phyloP scores from a whole-genome alignment of 352 stramenopile genomes.

The Globisporangium cylindrosporum region DNA sequence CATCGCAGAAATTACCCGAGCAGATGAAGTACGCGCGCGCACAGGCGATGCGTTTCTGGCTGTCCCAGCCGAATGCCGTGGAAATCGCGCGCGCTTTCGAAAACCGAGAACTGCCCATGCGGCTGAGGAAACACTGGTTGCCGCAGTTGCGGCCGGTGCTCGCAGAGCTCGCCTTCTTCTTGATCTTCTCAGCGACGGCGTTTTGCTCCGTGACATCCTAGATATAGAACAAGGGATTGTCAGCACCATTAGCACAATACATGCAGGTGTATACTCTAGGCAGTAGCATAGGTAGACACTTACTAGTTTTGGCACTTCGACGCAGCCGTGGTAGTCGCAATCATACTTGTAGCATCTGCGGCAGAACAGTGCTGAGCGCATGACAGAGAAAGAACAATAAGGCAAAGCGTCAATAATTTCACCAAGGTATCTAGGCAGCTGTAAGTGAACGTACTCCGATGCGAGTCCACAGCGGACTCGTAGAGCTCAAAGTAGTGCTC shows the following conservation, averaged over 20 bases:
- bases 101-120: constrained; percentile 37
- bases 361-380: constrained; percentile 64
- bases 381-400: not conserved
- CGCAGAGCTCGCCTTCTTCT: constrained; percentile 36
- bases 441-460: constrained; percentile 45
- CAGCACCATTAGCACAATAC: not conserved
- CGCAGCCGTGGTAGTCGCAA: constrained; percentile 77
- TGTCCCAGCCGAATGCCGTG: constrained; percentile 49
- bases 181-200: constrained; percentile 38
- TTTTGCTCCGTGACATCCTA: constrained; percentile 68
- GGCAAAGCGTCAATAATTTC: not conserved
- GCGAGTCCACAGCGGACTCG: constrained; percentile 60
- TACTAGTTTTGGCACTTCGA: constrained; percentile 57
- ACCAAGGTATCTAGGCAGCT: not conserved
- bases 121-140: constrained; percentile 71
- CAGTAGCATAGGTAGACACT: not conserved
- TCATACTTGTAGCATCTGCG: constrained; percentile 82
- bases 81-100: constrained; percentile 53
- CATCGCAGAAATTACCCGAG: constrained; percentile 74
- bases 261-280: no score
- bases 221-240: not conserved
- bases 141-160: constrained; percentile 70
- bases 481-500: constrained; percentile 52
- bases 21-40: constrained; percentile 67
- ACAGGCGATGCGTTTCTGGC: constrained; percentile 39